A percentile compares a stretch with the other conserved stretches of the same genome.
Evolutionary conservation across 192 early-diverging fungal species (phyloP).

Genomic region (Chytriomyces sp.): DNA sequence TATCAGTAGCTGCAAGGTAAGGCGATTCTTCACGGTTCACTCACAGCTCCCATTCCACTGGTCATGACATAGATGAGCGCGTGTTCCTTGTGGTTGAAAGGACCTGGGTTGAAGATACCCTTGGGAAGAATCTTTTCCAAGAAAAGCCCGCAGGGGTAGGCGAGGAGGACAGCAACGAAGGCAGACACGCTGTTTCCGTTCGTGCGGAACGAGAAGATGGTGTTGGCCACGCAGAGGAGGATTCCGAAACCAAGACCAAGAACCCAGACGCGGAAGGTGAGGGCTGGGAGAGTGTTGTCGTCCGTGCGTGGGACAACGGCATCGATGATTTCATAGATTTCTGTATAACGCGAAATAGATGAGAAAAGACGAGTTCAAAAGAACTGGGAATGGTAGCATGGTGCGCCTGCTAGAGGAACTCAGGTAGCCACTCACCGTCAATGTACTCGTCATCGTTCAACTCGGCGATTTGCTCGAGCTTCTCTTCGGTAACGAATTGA

Average conservation of each 20-base stretch:
- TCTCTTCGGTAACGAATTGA: background rate
- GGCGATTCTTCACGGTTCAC: background rate
- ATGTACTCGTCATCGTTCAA: background rate
- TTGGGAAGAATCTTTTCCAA: conserved; percentile 44
- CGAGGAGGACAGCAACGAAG: conserved; percentile 73
- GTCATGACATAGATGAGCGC: conserved; percentile 75
- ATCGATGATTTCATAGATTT: conserved; percentile 60
- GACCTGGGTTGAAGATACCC: conserved; percentile 37
- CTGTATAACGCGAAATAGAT: background rate
- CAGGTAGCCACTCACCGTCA: background rate
- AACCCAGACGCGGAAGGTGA: conserved; percentile 59
- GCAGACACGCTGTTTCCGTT: conserved; percentile 72
- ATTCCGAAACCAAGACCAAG: conserved; percentile 45
- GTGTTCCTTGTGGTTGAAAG: conserved; percentile 89
- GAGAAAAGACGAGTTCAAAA: background rate
- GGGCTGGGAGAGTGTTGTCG: conserved; percentile 42
- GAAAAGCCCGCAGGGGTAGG: conserved; percentile 72
- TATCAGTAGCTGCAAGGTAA: no score
- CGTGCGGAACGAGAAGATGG: conserved; percentile 80
- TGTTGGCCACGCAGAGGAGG: conserved; percentile 27
- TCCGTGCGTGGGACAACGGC: conserved; percentile 47
- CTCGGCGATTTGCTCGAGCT: background rate
- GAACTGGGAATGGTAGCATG: background rate
- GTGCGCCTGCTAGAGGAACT: background rate
- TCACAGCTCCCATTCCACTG: background rate